Conservation (phyloP, 2,329 filamentous ascomycete species). For the Fusarium sp. region DNA sequence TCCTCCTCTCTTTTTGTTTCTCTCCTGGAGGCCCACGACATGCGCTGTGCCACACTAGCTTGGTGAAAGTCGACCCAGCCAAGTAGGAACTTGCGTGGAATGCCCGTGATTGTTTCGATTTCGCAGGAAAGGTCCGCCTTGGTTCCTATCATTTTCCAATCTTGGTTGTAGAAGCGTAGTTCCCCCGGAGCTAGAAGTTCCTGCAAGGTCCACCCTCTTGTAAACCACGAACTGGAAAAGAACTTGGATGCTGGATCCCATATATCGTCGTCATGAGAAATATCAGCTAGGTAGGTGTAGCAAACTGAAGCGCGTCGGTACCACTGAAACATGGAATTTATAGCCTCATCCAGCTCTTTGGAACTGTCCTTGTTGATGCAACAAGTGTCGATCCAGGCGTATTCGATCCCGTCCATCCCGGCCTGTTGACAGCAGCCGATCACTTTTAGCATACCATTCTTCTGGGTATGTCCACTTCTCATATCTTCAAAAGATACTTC, state of each 20-base stretch:
- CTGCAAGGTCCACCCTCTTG: conserved; percentile 15
- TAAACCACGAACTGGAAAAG: conserved; percentile 13
- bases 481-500: conserved; percentile 10
- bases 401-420: background rate
- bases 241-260: conserved; percentile 1
- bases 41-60: conserved; percentile 14
- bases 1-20: conserved; percentile 16
- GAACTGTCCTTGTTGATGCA: conserved; percentile 21
- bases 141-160: background rate
- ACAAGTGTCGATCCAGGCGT: conserved; percentile 19
- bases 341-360: conserved; percentile 11
- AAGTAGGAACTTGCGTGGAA: background rate
- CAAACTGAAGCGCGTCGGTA: background rate
- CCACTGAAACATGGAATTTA: conserved; percentile 22
- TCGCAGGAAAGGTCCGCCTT: conserved; percentile 4
- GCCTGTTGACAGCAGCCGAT: background rate
- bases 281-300: conserved; percentile 7
- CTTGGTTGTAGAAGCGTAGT: background rate
- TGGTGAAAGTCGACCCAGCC: conserved; percentile 5
- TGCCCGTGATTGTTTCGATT: background rate
- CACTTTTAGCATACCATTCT: background rate
- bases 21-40: conserved; percentile 17
- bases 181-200: background rate
- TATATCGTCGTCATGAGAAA: background rate
- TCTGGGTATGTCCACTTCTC: fast-evolving